Evolutionary conservation across 495 filamentous ascomycete genomes (phyloP), one percentile per base, ranked within the genome.

Genomic region (Aspergillus conjunctus): DNA sequence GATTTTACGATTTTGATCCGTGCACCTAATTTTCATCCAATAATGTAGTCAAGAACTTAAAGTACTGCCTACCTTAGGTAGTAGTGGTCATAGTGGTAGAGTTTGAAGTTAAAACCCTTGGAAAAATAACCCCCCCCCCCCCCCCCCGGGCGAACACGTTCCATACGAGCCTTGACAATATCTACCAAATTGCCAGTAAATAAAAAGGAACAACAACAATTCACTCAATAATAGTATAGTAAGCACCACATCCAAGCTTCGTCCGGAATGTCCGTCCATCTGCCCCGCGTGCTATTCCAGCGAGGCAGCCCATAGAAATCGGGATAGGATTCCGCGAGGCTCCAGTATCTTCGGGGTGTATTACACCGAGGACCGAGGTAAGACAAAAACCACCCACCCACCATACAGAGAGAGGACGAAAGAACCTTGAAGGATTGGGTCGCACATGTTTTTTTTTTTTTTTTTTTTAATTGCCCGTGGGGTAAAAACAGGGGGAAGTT

Each of bases 1-100:
- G 44, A 48, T 48, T 48, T 46, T 48, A 46, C 20, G 15, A 18
- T 46, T 46, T 46, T 45, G 12, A n/a, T 45, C 17, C 17, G 17
- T 45, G 8, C 20, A 20, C 20, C 20, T 20, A 20, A 17, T 17
- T 46, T 46, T 46, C 17, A 18, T 2, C 2, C 17, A 46, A 41
- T 41, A 3, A 41, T 12, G 10, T 41, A 41, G n/a, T n/a, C n/a
- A n/a, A n/a, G n/a, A n/a, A n/a, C n/a, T n/a, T n/a, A n/a, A n/a
- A n/a, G n/a, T n/a, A n/a, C n/a, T n/a, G n/a, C n/a, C n/a, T n/a
- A n/a, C n/a, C n/a, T n/a, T n/a, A n/a, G n/a, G n/a, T n/a, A n/a
- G n/a, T n/a, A n/a, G 26, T 26, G 5, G 26, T 5, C 5, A 26
- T 26, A 26, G 5, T 26, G 26, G 26, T 26, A 26, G 26, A 26